A percentile compares a stretch with the other conserved stretches of the same genome.
phyloP scores from a whole-genome alignment of 306 rosid genomes.

The Casuarina glauca region DNA sequence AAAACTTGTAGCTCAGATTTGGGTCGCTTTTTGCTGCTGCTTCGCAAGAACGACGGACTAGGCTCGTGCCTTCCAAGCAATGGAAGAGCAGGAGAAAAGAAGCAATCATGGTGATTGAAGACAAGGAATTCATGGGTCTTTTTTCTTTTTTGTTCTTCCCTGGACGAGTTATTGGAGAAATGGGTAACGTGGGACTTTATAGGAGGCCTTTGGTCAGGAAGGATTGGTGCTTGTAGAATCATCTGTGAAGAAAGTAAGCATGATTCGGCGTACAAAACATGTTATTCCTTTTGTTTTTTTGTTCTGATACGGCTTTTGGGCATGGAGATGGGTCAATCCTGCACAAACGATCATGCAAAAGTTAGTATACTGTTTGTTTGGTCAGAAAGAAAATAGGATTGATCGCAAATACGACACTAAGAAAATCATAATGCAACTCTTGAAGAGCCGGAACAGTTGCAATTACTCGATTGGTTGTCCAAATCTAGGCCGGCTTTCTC shows the following conservation, averaged over 20 bases:
- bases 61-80: conserved; percentile 21
- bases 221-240: not conserved
- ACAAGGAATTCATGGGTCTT: conserved; percentile 10
- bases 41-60: conserved; percentile 44
- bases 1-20: conserved; percentile 47
- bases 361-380: no score
- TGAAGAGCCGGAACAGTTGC: no score
- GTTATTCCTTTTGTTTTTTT: not conserved
- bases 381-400: no score
- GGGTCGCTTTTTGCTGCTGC: conserved; percentile 55
- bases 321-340: no score
- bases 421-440: no score
- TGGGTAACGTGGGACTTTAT: not conserved
- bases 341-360: no score
- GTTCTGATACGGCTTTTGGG: not conserved
- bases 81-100: conserved; percentile 17
- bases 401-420: no score
- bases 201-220: not conserved
- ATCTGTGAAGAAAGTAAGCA: not conserved
- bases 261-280: not conserved
- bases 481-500: no score
- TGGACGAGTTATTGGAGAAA: not conserved
- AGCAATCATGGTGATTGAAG: conserved; percentile 14
- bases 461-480: no score
- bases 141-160: not conserved